These are phyloP conservation scores for Psilocybe mexicana DNA, from an alignment of 1,284 basidiomycete genomes.

Conservation along the genomic window DNA sequence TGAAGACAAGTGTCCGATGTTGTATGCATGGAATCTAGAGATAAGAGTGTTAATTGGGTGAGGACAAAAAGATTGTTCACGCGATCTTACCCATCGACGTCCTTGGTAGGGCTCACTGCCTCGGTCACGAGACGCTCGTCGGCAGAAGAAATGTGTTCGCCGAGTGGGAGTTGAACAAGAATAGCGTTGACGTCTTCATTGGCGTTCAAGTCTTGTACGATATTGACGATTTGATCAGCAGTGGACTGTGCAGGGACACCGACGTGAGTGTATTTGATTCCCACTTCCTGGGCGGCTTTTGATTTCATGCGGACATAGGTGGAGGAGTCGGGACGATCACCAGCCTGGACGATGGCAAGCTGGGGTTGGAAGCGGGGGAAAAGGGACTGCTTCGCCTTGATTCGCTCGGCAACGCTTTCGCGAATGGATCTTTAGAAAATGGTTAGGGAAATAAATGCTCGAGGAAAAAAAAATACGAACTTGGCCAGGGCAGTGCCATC, in stretches of 20 bases:
- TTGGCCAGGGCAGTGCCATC: constrained; percentile 90
- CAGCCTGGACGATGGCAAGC: constrained; percentile 94
- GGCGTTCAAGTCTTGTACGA: constrained; percentile 83
- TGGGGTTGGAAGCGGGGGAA: constrained; percentile 87
- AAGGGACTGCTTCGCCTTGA: constrained; percentile 58
- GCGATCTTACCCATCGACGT: constrained; percentile 85
- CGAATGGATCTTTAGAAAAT: constrained; percentile 68
- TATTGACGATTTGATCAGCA: constrained; percentile 76
- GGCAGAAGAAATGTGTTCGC: constrained; percentile 79
- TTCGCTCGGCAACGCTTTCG: constrained; percentile 66
- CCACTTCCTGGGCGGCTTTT: constrained; percentile 94
- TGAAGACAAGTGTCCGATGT: constrained; percentile 94
- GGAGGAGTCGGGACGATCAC: constrained; percentile 85
- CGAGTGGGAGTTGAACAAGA: constrained; percentile 96
- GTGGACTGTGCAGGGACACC: constrained; percentile 70
- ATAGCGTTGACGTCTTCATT: constrained; percentile 88
- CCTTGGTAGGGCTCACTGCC: constrained; percentile 92
- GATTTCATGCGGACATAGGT: constrained; percentile 98
- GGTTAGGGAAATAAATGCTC: constrained; percentile 6
- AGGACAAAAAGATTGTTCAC: constrained; percentile 14
- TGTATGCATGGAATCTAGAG: constrained; percentile 93
- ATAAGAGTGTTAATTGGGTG: constrained; percentile 7
- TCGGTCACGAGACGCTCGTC: constrained; percentile 93
- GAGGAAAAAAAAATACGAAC: constrained; percentile 44
- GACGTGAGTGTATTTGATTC: constrained; percentile 88